These are phyloP conservation scores for Sporisorium scitamineum DNA, from an alignment of 1,284 basidiomycete genomes.

Conservation along the genomic window DNA sequence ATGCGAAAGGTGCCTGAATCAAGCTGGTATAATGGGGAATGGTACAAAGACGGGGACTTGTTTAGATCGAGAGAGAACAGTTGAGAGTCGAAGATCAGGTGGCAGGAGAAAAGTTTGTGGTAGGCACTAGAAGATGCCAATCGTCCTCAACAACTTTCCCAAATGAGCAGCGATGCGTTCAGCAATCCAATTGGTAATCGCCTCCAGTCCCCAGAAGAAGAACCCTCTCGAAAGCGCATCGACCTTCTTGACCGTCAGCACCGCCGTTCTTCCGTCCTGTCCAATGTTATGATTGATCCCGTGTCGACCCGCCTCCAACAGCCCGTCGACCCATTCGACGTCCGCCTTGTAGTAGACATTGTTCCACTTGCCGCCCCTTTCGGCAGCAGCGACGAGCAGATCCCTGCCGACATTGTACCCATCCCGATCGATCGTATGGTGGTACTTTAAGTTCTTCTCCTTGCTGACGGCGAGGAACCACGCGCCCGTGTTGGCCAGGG, in stretches of 20 bases:
- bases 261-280: constrained; percentile 63
- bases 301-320: constrained; percentile 61
- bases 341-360: constrained; percentile 64
- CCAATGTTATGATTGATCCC: constrained; percentile 69
- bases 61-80: not conserved
- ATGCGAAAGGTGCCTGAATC: not conserved
- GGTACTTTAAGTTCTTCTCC: constrained; percentile 64
- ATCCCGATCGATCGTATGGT: constrained; percentile 67
- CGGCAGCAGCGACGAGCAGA: constrained; percentile 62
- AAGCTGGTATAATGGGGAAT: not conserved
- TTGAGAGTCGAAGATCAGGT: too few relatives aligned
- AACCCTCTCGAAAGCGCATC: constrained; percentile 29
- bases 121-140: constrained; percentile 28
- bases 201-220: constrained; percentile 44
- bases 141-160: constrained; percentile 13
- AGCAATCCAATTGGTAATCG: constrained; percentile 36
- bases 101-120: too few relatives aligned
- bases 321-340: constrained; percentile 64
- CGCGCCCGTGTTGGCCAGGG: constrained; percentile 65
- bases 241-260: constrained; percentile 62
- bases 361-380: constrained; percentile 62
- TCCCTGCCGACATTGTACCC: constrained; percentile 69
- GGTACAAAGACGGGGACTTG: not conserved
- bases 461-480: constrained; percentile 69
- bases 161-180: constrained; percentile 27